These are phyloP conservation scores for Cercospora janseana DNA, from an alignment of 2,329 filamentous ascomycete genomes.

Conservation along the genomic window DNA sequence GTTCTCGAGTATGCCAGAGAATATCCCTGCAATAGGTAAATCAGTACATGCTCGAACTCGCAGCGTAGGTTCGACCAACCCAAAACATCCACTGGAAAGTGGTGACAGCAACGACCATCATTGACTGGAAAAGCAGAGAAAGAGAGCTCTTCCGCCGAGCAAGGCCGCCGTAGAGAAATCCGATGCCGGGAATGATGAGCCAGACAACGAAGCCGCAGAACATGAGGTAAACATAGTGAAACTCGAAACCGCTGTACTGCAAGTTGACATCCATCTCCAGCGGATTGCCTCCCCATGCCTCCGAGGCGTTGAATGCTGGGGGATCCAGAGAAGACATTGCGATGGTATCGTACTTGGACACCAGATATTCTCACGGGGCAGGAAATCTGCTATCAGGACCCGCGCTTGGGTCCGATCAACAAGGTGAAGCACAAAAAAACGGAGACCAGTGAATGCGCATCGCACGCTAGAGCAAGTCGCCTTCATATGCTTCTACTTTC, in stretches of 20 bases:
- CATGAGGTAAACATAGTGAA: constrained; percentile 60
- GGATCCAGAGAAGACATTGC: constrained; percentile 5
- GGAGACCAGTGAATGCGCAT: background rate
- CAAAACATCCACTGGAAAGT: constrained; percentile 65
- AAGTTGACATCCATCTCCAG: constrained; percentile 55
- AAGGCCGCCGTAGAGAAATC: constrained; percentile 63
- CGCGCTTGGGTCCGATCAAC: too few species aligned
- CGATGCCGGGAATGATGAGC: constrained; percentile 66
- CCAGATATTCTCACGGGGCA: too few species aligned
- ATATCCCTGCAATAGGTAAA: constrained; percentile 52
- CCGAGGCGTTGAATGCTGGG: constrained; percentile 42
- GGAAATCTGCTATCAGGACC: too few species aligned
- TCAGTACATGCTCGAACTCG: background rate
- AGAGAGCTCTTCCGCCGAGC: constrained; percentile 62
- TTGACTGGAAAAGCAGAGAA: constrained; percentile 60
- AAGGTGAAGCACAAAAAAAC: too few species aligned
- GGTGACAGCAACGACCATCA: constrained; percentile 57
- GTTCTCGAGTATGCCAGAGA: constrained; percentile 61
- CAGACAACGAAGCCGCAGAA: constrained; percentile 62
- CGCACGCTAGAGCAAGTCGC: too few species aligned
- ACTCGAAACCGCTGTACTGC: constrained; percentile 60
- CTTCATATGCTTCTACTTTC: background rate
- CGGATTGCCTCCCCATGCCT: constrained; percentile 56
- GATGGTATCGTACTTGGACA: background rate
- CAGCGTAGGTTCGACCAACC: constrained; percentile 2